phyloP scores from a whole-genome alignment of 1,139 yeast species.

The Debaryomyces fabryi region DNA sequence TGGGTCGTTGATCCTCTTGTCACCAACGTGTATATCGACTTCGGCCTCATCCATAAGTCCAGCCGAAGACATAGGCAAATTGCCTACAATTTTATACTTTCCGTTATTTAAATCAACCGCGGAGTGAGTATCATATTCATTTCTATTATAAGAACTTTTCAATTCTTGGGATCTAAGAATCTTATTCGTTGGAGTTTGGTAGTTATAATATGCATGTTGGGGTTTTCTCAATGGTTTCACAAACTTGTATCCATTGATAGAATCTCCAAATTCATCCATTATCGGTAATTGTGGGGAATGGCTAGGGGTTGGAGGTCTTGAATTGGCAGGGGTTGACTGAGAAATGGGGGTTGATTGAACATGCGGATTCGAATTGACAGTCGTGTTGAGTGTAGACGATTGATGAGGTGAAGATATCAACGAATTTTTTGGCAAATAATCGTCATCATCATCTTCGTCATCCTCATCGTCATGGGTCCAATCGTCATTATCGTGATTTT shows the following conservation, averaged over 20 bases:
- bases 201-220: conserved; percentile 16
- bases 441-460: conserved; percentile 15
- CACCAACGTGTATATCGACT: conserved; percentile 40
- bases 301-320: conserved; percentile 30
- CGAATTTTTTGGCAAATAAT: conserved; percentile 3
- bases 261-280: conserved; percentile 27
- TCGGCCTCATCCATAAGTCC: conserved; percentile 41
- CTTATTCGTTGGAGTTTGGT: conserved; percentile 26
- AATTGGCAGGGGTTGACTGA: conserved; percentile 39
- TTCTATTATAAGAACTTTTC: conserved; percentile 19
- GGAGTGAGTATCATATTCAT: conserved; percentile 13
- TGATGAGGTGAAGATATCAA: conserved; percentile 9
- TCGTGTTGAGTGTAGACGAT: conserved; percentile 11
- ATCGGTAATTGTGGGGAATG: conserved; percentile 8
- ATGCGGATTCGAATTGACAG: conserved; percentile 11
- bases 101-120: conserved; percentile 8
- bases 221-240: conserved; percentile 25
- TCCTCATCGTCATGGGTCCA: conserved; percentile 14
- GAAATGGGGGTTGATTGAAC: conserved; percentile 34
- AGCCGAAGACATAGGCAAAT: conserved; percentile 39
- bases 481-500: conserved; percentile 12
- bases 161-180: conserved; percentile 15
- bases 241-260: conserved; percentile 39
- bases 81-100: conserved; percentile 37
- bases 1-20: conserved; percentile 45